Evolutionary conservation across 768 basidiomycete species (phyloP).

Genomic region (Tephrocybe rancida): DNA sequence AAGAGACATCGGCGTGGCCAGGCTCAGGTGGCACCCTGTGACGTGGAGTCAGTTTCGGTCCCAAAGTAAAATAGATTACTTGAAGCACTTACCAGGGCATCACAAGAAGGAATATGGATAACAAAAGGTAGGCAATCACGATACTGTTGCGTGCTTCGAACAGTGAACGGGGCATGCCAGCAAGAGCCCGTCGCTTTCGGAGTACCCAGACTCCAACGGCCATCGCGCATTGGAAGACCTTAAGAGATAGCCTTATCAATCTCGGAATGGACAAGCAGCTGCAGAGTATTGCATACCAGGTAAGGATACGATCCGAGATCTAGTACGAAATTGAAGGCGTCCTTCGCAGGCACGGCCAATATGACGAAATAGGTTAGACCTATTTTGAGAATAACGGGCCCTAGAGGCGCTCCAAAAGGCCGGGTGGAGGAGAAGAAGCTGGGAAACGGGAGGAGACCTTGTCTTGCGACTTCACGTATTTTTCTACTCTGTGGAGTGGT

Average conservation of each 20-base stretch:
- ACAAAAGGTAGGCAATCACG: slow-evolving; percentile 26
- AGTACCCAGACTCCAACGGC: slow-evolving; percentile 34
- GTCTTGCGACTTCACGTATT: slow-evolving; percentile 52
- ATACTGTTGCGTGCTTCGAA: slow-evolving; percentile 27
- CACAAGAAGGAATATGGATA: slow-evolving; percentile 30
- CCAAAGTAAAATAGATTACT: not conserved
- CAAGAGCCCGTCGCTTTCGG: slow-evolving; percentile 22
- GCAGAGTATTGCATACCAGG: slow-evolving; percentile 26
- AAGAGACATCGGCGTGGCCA: slow-evolving; percentile 37
- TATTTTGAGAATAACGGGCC: slow-evolving; percentile 42
- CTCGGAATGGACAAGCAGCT: slow-evolving; percentile 19
- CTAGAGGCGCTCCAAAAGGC: slow-evolving; percentile 52
- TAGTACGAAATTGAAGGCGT: slow-evolving; percentile 39
- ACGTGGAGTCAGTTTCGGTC: not conserved
- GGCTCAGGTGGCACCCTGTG: slow-evolving; percentile 36
- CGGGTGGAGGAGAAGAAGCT: slow-evolving; percentile 47
- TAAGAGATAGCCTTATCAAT: slow-evolving; percentile 21
- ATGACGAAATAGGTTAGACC: slow-evolving; percentile 42
- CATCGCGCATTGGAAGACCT: slow-evolving; percentile 34
- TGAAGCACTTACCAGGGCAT: slow-evolving; percentile 30
- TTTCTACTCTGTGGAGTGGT: slow-evolving; percentile 34
- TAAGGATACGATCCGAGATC: slow-evolving; percentile 41
- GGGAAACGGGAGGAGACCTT: slow-evolving; percentile 53
- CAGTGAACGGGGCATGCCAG: slow-evolving; percentile 23
- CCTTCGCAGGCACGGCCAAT: slow-evolving; percentile 36